phyloP scores from a whole-genome alignment of 257 asterid genomes.

The Rubia yunnanensis region DNA sequence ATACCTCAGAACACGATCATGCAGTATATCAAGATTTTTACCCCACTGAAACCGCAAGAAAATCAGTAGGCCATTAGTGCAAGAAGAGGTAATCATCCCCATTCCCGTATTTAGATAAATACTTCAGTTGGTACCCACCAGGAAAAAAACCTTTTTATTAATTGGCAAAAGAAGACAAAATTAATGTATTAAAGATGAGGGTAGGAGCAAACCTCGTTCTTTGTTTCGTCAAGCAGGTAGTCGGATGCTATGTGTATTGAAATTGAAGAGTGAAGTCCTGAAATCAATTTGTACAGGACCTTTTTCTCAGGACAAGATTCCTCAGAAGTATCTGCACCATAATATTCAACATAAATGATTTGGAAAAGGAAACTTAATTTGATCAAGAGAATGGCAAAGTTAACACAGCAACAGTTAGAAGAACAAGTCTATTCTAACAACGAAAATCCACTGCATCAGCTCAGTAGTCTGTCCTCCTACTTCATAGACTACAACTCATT shows the following conservation, averaged over 20 bases:
- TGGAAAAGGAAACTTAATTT: conserved; percentile 1
- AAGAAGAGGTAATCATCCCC: not conserved
- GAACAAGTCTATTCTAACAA: not conserved
- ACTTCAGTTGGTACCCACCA: not conserved
- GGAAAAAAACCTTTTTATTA: not conserved
- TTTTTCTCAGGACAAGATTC: conserved; percentile 82
- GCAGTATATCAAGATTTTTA: conserved; percentile 57
- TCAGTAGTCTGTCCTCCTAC: not conserved
- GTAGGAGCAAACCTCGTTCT: conserved; percentile 41
- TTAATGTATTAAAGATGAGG: not conserved
- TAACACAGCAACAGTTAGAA: not conserved
- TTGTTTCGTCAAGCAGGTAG: conserved; percentile 79
- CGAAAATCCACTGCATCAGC: not conserved
- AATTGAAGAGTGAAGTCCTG: conserved; percentile 91
- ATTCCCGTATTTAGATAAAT: not conserved
- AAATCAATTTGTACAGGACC: conserved; percentile 75
- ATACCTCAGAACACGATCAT: conserved; percentile 77
- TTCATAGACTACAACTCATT: not conserved
- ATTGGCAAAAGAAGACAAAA: not conserved
- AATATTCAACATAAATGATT: conserved; percentile 6
- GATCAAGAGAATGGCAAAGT: not conserved
- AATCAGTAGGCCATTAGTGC: conserved; percentile 15
- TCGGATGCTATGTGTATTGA: conserved; percentile 82
- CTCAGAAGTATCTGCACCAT: conserved; percentile 64
- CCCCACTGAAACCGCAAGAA: conserved; percentile 77